These are phyloP conservation scores for Lentinus brumalis DNA, from an alignment of 768 basidiomycete genomes.

Conservation along the genomic window DNA sequence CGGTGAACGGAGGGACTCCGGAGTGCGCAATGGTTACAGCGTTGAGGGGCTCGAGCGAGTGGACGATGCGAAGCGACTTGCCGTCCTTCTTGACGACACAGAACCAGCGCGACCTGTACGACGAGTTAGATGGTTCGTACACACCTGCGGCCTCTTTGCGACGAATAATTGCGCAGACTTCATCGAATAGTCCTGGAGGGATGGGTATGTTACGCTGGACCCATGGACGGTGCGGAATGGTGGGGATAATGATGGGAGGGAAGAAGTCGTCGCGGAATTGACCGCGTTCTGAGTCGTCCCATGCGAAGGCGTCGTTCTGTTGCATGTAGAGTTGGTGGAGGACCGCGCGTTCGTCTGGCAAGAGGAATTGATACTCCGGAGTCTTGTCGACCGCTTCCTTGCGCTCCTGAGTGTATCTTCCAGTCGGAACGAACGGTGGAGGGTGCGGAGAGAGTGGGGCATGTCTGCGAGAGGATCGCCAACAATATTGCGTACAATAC, in stretches of 20 bases:
- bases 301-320: slow-evolving; percentile 36
- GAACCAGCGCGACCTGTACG: slow-evolving; percentile 44
- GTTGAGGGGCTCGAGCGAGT: slow-evolving; percentile 29
- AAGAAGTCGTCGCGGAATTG: slow-evolving; percentile 33
- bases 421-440: slow-evolving; percentile 8
- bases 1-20: slow-evolving; percentile 16
- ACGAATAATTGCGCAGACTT: slow-evolving; percentile 36
- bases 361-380: slow-evolving; percentile 31
- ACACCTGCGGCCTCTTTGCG: slow-evolving; percentile 41
- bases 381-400: slow-evolving; percentile 10
- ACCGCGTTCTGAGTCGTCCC: slow-evolving; percentile 40
- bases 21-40: slow-evolving; percentile 22
- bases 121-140: slow-evolving; percentile 41
- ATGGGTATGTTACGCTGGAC: slow-evolving; percentile 30
- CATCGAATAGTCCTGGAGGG: slow-evolving; percentile 26
- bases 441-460: slow-evolving; percentile 13
- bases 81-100: slow-evolving; percentile 36
- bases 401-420: slow-evolving; percentile 21
- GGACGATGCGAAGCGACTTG: slow-evolving; percentile 22
- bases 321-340: slow-evolving; percentile 34
- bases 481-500: slow-evolving; percentile 17
- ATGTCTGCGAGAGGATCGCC: slow-evolving; percentile 19
- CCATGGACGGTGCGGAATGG: slow-evolving; percentile 32
- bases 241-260: slow-evolving; percentile 34
- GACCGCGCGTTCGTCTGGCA: slow-evolving; percentile 33